These are phyloP conservation scores for Dalechampia spathulata DNA, from an alignment of 441 rosid genomes.

Conservation along the genomic window DNA sequence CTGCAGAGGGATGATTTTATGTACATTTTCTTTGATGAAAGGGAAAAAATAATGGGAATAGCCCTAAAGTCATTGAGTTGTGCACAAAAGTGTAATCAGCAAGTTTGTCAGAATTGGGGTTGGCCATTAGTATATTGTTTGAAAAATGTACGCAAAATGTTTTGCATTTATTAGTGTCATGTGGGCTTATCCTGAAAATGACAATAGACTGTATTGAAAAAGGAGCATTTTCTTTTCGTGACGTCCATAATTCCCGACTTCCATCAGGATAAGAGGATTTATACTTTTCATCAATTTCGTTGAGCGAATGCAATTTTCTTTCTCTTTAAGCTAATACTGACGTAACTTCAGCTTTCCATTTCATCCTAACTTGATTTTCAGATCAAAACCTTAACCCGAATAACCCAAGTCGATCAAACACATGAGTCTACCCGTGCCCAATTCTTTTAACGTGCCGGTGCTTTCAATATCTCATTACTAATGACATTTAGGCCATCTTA, in stretches of 20 bases:
- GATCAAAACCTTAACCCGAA: too few relatives aligned
- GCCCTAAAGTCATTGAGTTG: background rate
- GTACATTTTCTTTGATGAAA: too few relatives aligned
- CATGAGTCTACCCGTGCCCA: too few relatives aligned
- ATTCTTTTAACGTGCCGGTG: too few relatives aligned
- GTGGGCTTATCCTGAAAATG: constrained; percentile 11
- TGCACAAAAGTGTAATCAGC: constrained; percentile 12
- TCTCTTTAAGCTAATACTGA: background rate
- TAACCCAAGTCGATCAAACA: too few relatives aligned
- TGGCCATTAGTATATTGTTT: background rate
- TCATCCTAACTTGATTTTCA: too few relatives aligned
- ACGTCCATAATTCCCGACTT: background rate
- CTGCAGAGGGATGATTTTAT: constrained; percentile 3
- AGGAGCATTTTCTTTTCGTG: background rate
- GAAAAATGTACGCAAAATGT: constrained; percentile 6
- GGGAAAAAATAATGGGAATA: too few relatives aligned
- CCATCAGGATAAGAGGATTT: background rate
- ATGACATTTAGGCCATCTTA: too few relatives aligned
- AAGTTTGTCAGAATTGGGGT: constrained; percentile 4
- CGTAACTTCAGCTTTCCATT: background rate
- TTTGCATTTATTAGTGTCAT: constrained; percentile 1
- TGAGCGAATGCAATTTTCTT: background rate
- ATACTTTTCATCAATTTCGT: background rate
- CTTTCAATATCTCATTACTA: too few relatives aligned
- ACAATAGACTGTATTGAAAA: background rate